These are phyloP conservation scores for Paulownia fortunei DNA, from an alignment of 257 asterid species.

Conservation along the genomic window DNA sequence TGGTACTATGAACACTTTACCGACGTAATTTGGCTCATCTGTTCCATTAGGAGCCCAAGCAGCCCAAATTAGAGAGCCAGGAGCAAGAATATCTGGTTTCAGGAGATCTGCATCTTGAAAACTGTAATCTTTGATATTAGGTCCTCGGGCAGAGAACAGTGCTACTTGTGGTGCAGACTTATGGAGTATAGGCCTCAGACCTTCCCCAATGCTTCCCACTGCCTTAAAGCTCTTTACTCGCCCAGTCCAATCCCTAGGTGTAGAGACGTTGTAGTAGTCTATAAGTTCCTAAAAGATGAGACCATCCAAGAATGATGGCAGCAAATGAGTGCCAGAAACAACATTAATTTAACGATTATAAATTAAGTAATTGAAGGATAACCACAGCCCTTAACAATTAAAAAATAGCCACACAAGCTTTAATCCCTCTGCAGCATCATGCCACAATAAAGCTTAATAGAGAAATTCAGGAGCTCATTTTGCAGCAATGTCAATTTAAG, in stretches of 20 bases:
- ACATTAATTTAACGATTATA: neutral
- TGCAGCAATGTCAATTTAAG: neutral
- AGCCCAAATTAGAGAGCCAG: constrained; percentile 98
- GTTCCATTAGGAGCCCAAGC: constrained; percentile 99
- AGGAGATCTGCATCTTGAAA: constrained; percentile 94
- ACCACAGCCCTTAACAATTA: neutral
- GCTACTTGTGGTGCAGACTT: constrained; percentile 99
- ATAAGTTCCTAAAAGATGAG: constrained; percentile 70
- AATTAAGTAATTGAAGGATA: neutral
- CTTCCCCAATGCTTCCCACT: constrained; percentile 84
- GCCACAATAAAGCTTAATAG: neutral
- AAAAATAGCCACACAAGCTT: neutral
- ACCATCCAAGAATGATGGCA: constrained; percentile 7
- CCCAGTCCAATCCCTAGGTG: constrained; percentile 95
- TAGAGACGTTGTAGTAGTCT: constrained; percentile 83
- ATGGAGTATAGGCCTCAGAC: constrained; percentile 83
- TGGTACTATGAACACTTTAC: constrained; percentile 48
- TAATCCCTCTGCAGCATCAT: neutral
- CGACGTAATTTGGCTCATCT: constrained; percentile 83
- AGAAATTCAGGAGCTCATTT: neutral
- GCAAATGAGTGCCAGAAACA: neutral
- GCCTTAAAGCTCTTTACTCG: constrained; percentile 91
- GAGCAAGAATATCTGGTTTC: constrained; percentile 98
- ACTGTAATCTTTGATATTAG: constrained; percentile 91
- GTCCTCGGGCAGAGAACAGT: constrained; percentile 95